phyloP scores from a whole-genome alignment of 1,139 yeast genomes.

The Maudiozyma humilis region DNA sequence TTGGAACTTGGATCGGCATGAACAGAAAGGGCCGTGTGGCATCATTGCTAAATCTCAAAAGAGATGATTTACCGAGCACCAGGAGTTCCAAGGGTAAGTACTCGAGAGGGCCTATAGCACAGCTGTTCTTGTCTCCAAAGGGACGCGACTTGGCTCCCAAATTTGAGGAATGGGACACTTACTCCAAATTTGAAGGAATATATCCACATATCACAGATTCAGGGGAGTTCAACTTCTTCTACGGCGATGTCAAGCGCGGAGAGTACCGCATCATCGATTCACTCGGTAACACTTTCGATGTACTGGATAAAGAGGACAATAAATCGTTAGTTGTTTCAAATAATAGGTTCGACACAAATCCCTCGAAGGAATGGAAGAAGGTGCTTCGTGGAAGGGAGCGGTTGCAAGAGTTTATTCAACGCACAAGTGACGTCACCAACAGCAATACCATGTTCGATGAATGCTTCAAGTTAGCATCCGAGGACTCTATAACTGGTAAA shows the following conservation, averaged over 20 bases:
- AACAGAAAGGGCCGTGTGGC: constrained; percentile 57
- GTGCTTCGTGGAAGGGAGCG: constrained; percentile 45
- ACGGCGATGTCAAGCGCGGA: constrained; percentile 47
- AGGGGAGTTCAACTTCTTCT: constrained; percentile 80
- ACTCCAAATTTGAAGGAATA: constrained; percentile 21
- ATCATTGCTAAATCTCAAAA: constrained; percentile 57
- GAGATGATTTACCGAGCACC: constrained; percentile 29
- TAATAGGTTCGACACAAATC: constrained; percentile 30
- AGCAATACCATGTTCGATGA: constrained; percentile 40
- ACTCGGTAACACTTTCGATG: constrained; percentile 33
- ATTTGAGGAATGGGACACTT: constrained; percentile 40
- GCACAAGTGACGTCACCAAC: constrained; percentile 19
- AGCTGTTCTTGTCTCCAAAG: constrained; percentile 39
- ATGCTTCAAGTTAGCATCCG: constrained; percentile 49
- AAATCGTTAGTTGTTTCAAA: constrained; percentile 25
- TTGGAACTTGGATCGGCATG: constrained; percentile 91
- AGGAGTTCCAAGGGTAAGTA: constrained; percentile 29
- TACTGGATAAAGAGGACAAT: constrained; percentile 30
- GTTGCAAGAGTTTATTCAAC: constrained; percentile 36
- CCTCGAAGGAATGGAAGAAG: constrained; percentile 65
- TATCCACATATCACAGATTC: constrained; percentile 38
- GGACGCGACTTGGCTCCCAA: constrained; percentile 34
- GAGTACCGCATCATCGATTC: constrained; percentile 31
- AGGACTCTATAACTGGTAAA: constrained; percentile 31
- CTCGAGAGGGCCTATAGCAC: constrained; percentile 70